These are phyloP conservation scores for Cydonia oblonga DNA, from an alignment of 331 rosid species.

Conservation along the genomic window DNA sequence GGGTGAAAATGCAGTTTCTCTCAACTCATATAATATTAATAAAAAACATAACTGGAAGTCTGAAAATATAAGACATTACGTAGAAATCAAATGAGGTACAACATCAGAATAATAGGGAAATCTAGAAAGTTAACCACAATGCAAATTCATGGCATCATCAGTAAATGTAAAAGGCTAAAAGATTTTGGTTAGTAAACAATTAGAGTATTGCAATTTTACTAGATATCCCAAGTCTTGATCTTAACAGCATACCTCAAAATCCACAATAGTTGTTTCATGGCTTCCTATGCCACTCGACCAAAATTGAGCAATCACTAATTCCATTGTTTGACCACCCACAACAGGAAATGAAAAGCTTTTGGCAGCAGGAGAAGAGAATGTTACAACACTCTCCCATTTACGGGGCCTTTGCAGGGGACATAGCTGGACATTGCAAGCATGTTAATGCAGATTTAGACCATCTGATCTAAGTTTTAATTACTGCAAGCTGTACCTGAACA, in stretches of 20 bases:
- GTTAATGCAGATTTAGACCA: slow-evolving; percentile 19
- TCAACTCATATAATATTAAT: neutral
- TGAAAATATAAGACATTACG: neutral
- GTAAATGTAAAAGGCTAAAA: neutral
- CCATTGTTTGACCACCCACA: slow-evolving; percentile 82
- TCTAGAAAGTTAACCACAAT: neutral
- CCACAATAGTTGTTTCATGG: slow-evolving; percentile 55
- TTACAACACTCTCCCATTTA: slow-evolving; percentile 62
- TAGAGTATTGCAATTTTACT: neutral
- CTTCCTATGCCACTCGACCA: slow-evolving; percentile 94
- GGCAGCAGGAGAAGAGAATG: slow-evolving; percentile 59
- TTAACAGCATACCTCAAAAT: slow-evolving; percentile 60
- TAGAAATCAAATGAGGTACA: neutral
- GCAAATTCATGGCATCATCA: neutral
- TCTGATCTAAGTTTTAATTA: neutral
- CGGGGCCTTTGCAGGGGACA: slow-evolving; percentile 65
- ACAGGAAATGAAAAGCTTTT: slow-evolving; percentile 70
- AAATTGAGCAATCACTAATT: slow-evolving; percentile 70
- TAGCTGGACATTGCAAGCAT: slow-evolving; percentile 44
- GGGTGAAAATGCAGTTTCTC: neutral
- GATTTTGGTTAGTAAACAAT: neutral
- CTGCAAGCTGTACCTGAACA: slow-evolving; percentile 49
- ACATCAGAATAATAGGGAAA: neutral
- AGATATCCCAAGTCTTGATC: slow-evolving; percentile 4
- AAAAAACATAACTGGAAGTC: neutral